phyloP scores from a whole-genome alignment of 768 basidiomycete genomes.

The Lentinula guzmanii region DNA sequence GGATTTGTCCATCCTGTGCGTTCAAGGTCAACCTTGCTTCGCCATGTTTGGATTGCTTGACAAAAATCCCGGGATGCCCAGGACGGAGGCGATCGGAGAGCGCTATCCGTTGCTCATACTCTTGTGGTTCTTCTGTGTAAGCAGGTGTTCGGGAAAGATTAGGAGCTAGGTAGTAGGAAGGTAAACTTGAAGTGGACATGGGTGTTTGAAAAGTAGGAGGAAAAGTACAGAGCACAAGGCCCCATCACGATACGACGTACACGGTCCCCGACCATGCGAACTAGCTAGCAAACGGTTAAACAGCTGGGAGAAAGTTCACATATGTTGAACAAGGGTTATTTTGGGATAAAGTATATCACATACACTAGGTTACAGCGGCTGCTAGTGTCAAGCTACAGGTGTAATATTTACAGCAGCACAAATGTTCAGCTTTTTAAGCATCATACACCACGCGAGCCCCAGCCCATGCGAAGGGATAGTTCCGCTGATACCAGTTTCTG shows the following conservation, averaged over 20 bases:
- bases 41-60: conserved; percentile 55
- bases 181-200: conserved; percentile 55
- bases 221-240: background rate
- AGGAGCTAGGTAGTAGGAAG: conserved; percentile 36
- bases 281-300: background rate
- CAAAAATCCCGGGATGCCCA: conserved; percentile 41
- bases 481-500: conserved; percentile 90
- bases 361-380: too few relatives aligned
- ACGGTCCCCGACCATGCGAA: background rate
- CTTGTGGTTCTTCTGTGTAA: conserved; percentile 50
- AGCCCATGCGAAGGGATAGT: conserved; percentile 87
- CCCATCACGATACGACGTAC: background rate
- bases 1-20: conserved; percentile 43
- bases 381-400: too few relatives aligned
- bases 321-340: too few relatives aligned
- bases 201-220: background rate
- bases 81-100: conserved; percentile 31
- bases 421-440: background rate
- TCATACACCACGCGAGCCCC: conserved; percentile 62
- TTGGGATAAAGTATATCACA: too few relatives aligned
- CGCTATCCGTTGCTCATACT: conserved; percentile 48
- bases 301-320: too few relatives aligned
- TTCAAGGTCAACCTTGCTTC: conserved; percentile 43
- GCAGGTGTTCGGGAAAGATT: conserved; percentile 30
- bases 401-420: too few relatives aligned